Base-by-base conservation (phyloP, 164 flowering plant genomes). In the Chimonanthus praecox region DNA sequence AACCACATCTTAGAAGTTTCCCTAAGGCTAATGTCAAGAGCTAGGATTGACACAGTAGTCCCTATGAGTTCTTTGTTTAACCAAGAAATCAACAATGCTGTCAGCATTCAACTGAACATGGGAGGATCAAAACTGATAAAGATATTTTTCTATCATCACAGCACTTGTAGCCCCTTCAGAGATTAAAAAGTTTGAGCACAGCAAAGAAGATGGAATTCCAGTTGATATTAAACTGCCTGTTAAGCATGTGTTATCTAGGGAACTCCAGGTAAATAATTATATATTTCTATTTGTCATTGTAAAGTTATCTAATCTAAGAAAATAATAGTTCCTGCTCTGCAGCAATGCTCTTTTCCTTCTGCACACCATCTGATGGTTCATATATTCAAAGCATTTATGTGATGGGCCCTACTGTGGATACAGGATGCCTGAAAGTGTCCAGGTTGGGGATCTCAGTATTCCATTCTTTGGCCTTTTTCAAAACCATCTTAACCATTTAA, bases 231-330 rank as follows among this genome's bases (percentile, higher is more conserved):
- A 84, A 79, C 75, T 91, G 79, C 97, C 97, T 60, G 89, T 92
- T 60, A 94, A 87, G 84, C 99, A 92, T 81, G 88, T 91, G 48
- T 74, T 92, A 33, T 94, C 99, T 63, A 89, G 88, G 78, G 99
- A 96, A 78, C 94, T 96, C 74, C 98, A 92, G 97, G 97, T 91
- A 79, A 33, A 51, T 69, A 9, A 44, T 54, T 54, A 10, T 9
- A 13, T 54, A 10, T n/a, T 10, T 54, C 16, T 33, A 11, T 54
- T 54, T 54, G 5, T 54, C 4, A 10, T 11, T 54, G 16, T 10
- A 54, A 54, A 10, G 4, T 13, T 0, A 11, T 54, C 11, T 10
- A 54, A 10, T 54, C 16, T 4, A 11, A 54, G 16, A 11, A 13
- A 54, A 54, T 54, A n/a, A 54, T 54, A 54, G 16, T 13, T 54